Conservation (phyloP, 176 grass and related monocot genomes). For the Aechmea fasciata region DNA sequence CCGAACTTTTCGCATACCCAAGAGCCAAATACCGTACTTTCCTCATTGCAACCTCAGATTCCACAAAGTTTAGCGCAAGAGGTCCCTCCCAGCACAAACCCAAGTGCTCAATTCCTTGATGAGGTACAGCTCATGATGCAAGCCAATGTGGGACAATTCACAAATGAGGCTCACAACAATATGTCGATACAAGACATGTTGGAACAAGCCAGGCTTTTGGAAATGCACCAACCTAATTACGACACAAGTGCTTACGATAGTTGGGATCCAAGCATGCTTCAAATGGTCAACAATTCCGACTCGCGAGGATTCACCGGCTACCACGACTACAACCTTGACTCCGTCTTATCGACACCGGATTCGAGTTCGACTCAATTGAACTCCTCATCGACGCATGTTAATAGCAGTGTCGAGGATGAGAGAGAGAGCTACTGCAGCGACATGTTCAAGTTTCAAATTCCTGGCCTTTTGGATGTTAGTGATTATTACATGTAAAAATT, state of each 20-base stretch:
- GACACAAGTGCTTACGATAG: background rate
- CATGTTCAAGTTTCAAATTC: slow-evolving; percentile 26
- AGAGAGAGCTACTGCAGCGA: slow-evolving; percentile 28
- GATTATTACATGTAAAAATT: slow-evolving; percentile 26
- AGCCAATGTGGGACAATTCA: slow-evolving; percentile 30
- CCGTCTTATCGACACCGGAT: slow-evolving; percentile 46
- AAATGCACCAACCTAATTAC: background rate
- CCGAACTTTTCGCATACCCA: slow-evolving; percentile 12
- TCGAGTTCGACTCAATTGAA: slow-evolving; percentile 32
- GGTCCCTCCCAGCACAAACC: background rate
- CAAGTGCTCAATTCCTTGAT: slow-evolving; percentile 14
- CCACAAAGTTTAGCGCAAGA: background rate
- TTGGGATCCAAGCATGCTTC: slow-evolving; percentile 11
- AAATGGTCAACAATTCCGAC: slow-evolving; percentile 30
- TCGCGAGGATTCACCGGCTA: slow-evolving; percentile 28
- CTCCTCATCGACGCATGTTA: background rate
- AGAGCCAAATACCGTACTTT: background rate
- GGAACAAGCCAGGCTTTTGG: background rate
- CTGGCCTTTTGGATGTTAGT: slow-evolving; percentile 22
- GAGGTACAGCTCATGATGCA: slow-evolving; percentile 11
- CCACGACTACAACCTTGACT: slow-evolving; percentile 28
- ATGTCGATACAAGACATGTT: slow-evolving; percentile 21
- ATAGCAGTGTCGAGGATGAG: slow-evolving; percentile 10
- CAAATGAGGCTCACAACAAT: slow-evolving; percentile 16
- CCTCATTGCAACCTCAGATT: background rate